phyloP scores from a whole-genome alignment of 1,284 basidiomycete species.

The Heterobasidion annosum region DNA sequence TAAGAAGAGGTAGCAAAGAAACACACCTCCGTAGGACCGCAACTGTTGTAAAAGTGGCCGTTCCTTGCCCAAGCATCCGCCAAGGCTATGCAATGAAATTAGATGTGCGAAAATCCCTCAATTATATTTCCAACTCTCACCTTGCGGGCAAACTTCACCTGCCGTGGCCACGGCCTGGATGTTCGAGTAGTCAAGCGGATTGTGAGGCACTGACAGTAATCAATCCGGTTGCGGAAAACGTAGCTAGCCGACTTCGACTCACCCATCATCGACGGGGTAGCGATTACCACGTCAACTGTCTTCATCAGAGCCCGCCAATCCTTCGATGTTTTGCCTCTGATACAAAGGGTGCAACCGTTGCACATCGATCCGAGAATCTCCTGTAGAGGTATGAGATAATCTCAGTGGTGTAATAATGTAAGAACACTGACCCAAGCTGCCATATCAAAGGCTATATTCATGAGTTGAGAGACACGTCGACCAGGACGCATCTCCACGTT shows the following conservation, averaged over 20 bases:
- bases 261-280: conserved; percentile 42
- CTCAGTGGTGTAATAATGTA: not conserved
- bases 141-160: conserved; percentile 51
- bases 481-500: conserved; percentile 48
- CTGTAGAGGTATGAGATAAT: conserved; percentile 17
- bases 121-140: conserved; percentile 18
- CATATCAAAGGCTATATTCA: conserved; percentile 58
- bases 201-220: conserved; percentile 27
- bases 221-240: not conserved
- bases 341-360: conserved; percentile 47
- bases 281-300: conserved; percentile 47
- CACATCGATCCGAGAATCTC: conserved; percentile 48
- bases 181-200: conserved; percentile 46
- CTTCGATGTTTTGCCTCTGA: conserved; percentile 45
- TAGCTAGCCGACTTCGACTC: not conserved
- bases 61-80: conserved; percentile 42
- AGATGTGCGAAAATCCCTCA: not conserved
- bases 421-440: conserved; percentile 39
- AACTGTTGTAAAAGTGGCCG: conserved; percentile 35
- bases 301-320: conserved; percentile 50
- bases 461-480: conserved; percentile 44
- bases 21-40: conserved; percentile 39
- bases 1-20: not conserved
- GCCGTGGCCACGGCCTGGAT: conserved; percentile 50
- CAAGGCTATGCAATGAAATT: conserved; percentile 25